A percentile compares a stretch with the other conserved stretches of the same genome.
phyloP scores from a whole-genome alignment of 495 filamentous ascomycete genomes.

The Lophiostoma macrostomum region DNA sequence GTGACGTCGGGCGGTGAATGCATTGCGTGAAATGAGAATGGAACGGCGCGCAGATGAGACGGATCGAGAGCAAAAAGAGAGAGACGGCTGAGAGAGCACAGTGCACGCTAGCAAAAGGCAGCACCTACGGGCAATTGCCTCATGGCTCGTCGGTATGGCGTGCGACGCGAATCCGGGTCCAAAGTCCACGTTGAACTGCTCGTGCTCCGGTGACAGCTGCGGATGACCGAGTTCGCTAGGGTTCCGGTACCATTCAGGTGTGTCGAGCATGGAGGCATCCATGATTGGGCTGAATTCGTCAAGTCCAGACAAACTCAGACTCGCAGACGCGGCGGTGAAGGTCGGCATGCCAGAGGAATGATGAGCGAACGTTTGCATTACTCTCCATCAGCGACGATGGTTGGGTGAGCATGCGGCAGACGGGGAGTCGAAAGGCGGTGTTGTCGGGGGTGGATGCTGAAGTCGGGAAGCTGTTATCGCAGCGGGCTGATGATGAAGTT shows the following conservation, averaged over 20 bases:
- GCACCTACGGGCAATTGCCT: slow-evolving; percentile 6
- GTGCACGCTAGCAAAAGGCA: not conserved
- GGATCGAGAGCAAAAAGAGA: not conserved
- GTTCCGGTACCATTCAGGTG: slow-evolving; percentile 17
- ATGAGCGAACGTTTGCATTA: slow-evolving; percentile 15
- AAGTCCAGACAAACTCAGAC: slow-evolving; percentile 32
- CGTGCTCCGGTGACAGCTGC: slow-evolving; percentile 14
- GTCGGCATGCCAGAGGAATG: slow-evolving; percentile 22
- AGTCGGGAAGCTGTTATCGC: not conserved
- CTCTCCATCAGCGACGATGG: slow-evolving; percentile 27
- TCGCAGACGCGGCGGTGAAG: slow-evolving; percentile 25
- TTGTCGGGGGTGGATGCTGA: not conserved
- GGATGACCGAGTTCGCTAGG: not conserved
- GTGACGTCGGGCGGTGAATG: not conserved
- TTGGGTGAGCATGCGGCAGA: slow-evolving; percentile 5
- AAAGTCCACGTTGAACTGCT: not conserved
- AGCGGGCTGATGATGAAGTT: too few species aligned
- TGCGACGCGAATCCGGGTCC: slow-evolving; percentile 10
- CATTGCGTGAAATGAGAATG: not conserved
- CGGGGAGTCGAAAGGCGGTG: not conserved
- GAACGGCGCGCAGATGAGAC: too few species aligned
- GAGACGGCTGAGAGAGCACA: not conserved
- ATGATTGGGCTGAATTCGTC: slow-evolving; percentile 14
- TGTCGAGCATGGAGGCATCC: slow-evolving; percentile 13
- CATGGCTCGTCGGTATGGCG: not conserved